Base-by-base conservation (phyloP, 2,329 filamentous ascomycete species). In the Huntiella bhutanensis region DNA sequence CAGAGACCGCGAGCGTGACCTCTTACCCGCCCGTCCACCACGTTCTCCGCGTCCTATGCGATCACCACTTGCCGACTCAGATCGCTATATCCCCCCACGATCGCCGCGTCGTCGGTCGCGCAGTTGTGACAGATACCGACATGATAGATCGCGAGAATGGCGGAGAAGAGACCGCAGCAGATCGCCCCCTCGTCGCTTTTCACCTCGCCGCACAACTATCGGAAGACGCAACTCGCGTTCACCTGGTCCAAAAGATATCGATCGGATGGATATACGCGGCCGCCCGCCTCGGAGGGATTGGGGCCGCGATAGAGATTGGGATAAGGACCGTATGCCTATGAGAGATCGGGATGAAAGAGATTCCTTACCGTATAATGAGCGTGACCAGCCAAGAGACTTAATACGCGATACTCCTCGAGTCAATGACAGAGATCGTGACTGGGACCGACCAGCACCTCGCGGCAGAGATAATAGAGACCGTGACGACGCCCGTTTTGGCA, bases 51-150 rank as follows among this genome's bases (percentile, higher is more conserved):
- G 59, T 43, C 58, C 60, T 15, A 56, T 61, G 38, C 62, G 62
- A 47, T 62, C 60, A 1, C 57, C 61, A 13, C 57, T 62, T 17
- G 51, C 59, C 13, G 60, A 57, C 15, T 65, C 64, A 16, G 65
- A 67, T 53, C 67, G 64, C 52, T 67, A 68, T 51, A 62, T 67
- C 5, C 64, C 65, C n/a, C 60, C 62, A 34, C 56, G 64, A 50
- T 67, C 65, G 45, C 60, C 57, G 28, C 60, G 65, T 5, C 60
- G 64, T 37, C 58, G 64, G 35, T 67, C 64, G 35, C 58, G 64
- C 45, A 66, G 63, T 52, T 57, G 55, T 17, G 64, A 66, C 47
- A 57, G 62, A 17, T 67, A 62, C 51, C 57, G 64, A 32, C 56
- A 63, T 43, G 63, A 65, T 13, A 59, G 64, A 45, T 66, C 64